These are phyloP conservation scores for Exophiala bonariae DNA, from an alignment of 2,329 filamentous ascomycete genomes.

Conservation along the genomic window DNA sequence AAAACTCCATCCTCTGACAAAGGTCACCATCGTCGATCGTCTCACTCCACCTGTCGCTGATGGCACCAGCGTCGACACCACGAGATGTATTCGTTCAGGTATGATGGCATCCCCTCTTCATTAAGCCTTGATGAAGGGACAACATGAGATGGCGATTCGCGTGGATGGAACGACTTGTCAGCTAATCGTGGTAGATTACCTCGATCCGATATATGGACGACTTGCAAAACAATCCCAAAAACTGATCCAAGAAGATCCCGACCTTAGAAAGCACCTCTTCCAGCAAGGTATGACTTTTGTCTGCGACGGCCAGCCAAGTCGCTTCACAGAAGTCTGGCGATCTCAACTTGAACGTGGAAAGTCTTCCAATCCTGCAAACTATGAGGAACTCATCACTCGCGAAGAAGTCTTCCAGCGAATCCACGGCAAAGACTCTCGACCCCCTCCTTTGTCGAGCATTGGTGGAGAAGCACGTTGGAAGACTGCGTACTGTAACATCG, in stretches of 20 bases:
- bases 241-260: constrained; percentile 25
- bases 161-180: no score
- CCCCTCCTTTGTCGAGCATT: constrained; percentile 1
- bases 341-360: constrained; percentile 4
- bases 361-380: constrained; percentile 4
- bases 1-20: constrained; percentile 29
- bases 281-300: constrained; percentile 31
- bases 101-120: neutral
- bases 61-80: constrained; percentile 42
- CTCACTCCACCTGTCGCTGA: constrained; percentile 37
- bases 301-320: constrained; percentile 23
- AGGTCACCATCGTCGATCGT: constrained; percentile 35
- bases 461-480: constrained; percentile 22
- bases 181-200: constrained; percentile 23
- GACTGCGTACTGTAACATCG: constrained; percentile 27
- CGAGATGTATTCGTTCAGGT: constrained; percentile 38
- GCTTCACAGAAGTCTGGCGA: constrained; percentile 20
- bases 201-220: constrained; percentile 27
- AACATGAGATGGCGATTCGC: neutral
- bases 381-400: constrained; percentile 13
- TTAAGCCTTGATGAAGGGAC: neutral
- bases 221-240: constrained; percentile 26
- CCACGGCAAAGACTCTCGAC: constrained; percentile 23
- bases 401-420: constrained; percentile 27
- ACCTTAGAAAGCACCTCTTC: constrained; percentile 23